Base-by-base conservation (phyloP, 306 rosid genomes). In the Benincasa hispida region DNA sequence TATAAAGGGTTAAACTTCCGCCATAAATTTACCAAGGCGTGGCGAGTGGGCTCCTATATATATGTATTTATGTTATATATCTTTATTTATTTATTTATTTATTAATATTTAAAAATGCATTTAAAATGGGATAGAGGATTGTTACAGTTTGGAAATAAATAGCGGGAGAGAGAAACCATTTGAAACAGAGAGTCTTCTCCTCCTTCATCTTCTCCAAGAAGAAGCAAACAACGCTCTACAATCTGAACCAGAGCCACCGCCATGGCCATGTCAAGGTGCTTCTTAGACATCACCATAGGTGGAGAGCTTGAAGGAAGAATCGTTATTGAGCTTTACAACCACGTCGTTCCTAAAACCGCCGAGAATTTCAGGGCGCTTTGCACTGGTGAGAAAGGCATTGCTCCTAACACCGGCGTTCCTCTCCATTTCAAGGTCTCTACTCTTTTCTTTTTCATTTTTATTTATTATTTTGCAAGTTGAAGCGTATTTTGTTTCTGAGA, bases 321-420 rank as follows among this genome's bases (percentile, higher is more conserved):
- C 30, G 85, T 91, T 10, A 59, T 91, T 1, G 97, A 91, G 57
- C 91, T 91, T 56, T 89, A 76, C 85, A 73, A 60, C 54, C 88
- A 91, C 41, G 78, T 88, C 24, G 97, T 88, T 2, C 97, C 97
- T 76, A 91, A 83, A 82, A 91, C 97, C 18, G 92, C 95, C 6
- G 88, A 88, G 79, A 91, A 91, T 82, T 91, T 91, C 84, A 67
- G 92, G 51, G 92, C 90, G 51, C 89, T 91, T 3, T 91, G 97
- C 57, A 91, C 92, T 2, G 93, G 97, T 17, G 91, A 89, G 59
- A 85, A 80, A 45, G 95, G 97, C 79, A 74, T 85, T 70, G 90
- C 61, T 22, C 86, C 92, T 3, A 66, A 81, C 77, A 85, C 89
- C 59, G 79, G 42, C 0, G 82, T 81, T 15, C 90, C 90, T 50